Evolutionary conservation across 352 stramenopile genomes (phyloP), one percentile per base, ranked within the genome.

Genomic region (Blastocystis sp.): DNA sequence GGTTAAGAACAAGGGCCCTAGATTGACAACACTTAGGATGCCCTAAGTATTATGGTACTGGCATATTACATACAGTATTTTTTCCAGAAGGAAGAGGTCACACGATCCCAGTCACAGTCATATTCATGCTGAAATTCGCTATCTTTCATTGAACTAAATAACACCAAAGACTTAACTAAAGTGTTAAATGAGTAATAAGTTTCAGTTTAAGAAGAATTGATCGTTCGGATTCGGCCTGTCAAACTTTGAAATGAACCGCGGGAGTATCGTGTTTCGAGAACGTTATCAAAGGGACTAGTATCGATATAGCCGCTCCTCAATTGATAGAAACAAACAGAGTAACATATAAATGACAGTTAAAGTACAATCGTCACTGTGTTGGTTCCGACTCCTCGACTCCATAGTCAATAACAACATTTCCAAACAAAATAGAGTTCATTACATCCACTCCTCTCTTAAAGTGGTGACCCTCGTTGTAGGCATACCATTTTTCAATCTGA

Each of bases 81-180:
- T 37, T 66, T 88, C 77, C 77, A 88, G 27, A 88, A 88, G n/a
- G 77, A 77, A 59, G 77, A 60, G 2, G 77, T 88, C 24, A 88
- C 62, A 13, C 42, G 58, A 24, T 78, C 54, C 77, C 77, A 88
- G 42, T 73, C 58, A 33, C 33, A 73, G 44, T 88, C 57, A 58
- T 88, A 88, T 15, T 70, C 48, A 54, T 88, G 58, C 19, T 54
- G n/a, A 77, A 88, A 88, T 33, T 73, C 58, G 48, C 40, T 54
- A 42, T 77, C 62, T 42, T 88, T 88, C 77, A 88, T 88, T 5
- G 11, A 42, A 59, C 22, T 48, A 78, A 44, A 57, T 88, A 88
- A 88, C 58, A 88, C 58, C 62, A 88, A 88, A 88, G 48, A 75
- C 4, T 54, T 54, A 22, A 60, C 42, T 51, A 77, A 88, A 88